These are phyloP conservation scores for Solanum paucissectum DNA, from an alignment of 257 asterid genomes.

Conservation along the genomic window DNA sequence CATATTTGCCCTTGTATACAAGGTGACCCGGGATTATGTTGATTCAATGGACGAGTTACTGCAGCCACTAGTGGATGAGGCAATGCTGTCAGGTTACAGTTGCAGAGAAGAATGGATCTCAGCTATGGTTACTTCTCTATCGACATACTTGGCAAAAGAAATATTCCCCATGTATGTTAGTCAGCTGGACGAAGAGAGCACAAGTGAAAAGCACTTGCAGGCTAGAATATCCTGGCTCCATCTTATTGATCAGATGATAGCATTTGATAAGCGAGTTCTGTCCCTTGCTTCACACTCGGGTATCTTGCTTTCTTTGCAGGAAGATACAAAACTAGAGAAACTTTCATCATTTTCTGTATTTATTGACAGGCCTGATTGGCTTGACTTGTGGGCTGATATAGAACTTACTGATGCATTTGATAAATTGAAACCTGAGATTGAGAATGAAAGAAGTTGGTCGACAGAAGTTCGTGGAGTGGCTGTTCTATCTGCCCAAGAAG, in stretches of 20 bases:
- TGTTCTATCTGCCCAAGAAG: slow-evolving; percentile 48
- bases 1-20: slow-evolving; percentile 82
- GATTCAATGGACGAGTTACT: slow-evolving; percentile 91
- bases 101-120: slow-evolving; percentile 99
- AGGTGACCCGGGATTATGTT: slow-evolving; percentile 79
- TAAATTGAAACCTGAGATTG: slow-evolving; percentile 54
- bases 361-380: slow-evolving; percentile 95
- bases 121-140: slow-evolving; percentile 68
- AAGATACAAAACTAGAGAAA: slow-evolving; percentile 51
- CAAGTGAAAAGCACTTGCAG: slow-evolving; percentile 30
- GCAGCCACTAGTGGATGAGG: slow-evolving; percentile 92
- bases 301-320: slow-evolving; percentile 43
- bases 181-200: slow-evolving; percentile 55
- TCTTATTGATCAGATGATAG: slow-evolving; percentile 79
- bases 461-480: slow-evolving; percentile 22
- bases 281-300: slow-evolving; percentile 68
- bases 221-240: slow-evolving; percentile 67
- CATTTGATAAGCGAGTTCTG: slow-evolving; percentile 62
- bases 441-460: slow-evolving; percentile 65
- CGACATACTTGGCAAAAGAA: slow-evolving; percentile 77
- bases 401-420: slow-evolving; percentile 54
- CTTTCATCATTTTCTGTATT: slow-evolving; percentile 69
- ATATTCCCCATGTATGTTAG: slow-evolving; percentile 44
- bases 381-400: slow-evolving; percentile 82
- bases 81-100: slow-evolving; percentile 89